A percentile compares a stretch with the other conserved stretches of the same genome.
Evolutionary conservation across 2,329 filamentous ascomycete genomes (phyloP).

Genomic region (Diplodia scrobiculata): DNA sequence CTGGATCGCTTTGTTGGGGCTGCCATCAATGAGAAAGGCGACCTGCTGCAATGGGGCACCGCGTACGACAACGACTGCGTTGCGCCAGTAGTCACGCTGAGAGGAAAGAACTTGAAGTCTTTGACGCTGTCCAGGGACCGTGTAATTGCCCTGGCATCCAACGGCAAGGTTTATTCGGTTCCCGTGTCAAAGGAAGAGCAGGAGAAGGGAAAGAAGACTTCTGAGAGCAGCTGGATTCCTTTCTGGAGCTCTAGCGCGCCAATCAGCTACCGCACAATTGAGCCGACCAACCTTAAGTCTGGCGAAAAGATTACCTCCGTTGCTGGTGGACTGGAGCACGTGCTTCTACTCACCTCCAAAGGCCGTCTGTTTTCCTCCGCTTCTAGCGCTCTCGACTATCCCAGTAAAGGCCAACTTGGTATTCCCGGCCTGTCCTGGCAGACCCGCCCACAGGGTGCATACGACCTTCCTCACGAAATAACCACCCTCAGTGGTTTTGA

Average conservation of each 20-base stretch:
- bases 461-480: conserved; percentile 81
- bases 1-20: conserved; percentile 79
- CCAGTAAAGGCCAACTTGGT: conserved; percentile 81
- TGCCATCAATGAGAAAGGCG: conserved; percentile 82
- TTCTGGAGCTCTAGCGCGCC: conserved; percentile 65
- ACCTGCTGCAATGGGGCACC: conserved; percentile 88
- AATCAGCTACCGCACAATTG: conserved; percentile 73
- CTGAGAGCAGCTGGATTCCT: conserved; percentile 71
- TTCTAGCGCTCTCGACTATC: conserved; percentile 75
- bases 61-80: conserved; percentile 68
- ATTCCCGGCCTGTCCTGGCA: conserved; percentile 79
- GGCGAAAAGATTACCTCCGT: conserved; percentile 75
- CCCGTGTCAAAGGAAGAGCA: conserved; percentile 76
- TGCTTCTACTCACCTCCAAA: conserved; percentile 77
- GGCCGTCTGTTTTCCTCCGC: conserved; percentile 90
- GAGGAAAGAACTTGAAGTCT: conserved; percentile 76
- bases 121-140: conserved; percentile 79
- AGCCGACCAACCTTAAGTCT: conserved; percentile 64
- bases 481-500: conserved; percentile 69
- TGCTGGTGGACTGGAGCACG: conserved; percentile 79
- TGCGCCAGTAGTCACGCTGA: conserved; percentile 70
- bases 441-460: conserved; percentile 73
- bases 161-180: conserved; percentile 80
- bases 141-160: conserved; percentile 73
- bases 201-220: conserved; percentile 61